Conservation (phyloP, 495 filamentous ascomycete species). For the Aspergillus haitiensis region DNA sequence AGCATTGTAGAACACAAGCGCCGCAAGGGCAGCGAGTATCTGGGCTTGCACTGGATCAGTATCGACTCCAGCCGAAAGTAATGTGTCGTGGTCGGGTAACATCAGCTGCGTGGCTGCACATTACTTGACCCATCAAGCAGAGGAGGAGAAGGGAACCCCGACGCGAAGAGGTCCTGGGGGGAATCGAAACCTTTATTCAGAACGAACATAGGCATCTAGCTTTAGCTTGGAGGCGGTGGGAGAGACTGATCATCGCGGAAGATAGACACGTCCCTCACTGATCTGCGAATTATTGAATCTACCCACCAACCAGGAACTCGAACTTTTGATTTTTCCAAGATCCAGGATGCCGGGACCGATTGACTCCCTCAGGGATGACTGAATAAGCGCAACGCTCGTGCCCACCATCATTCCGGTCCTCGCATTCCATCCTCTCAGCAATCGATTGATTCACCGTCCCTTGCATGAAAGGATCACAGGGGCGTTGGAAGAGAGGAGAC, state of each 20-base stretch:
- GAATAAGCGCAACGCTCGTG: neutral
- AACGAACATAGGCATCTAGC: neutral
- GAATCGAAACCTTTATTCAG: neutral
- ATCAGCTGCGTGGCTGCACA: constrained; percentile 2
- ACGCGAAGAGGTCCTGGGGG: neutral
- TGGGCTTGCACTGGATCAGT: constrained; percentile 17
- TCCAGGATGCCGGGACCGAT: neutral
- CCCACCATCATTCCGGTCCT: neutral
- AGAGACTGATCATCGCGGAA: neutral
- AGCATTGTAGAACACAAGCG: constrained; percentile 50
- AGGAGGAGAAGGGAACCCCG: neutral
- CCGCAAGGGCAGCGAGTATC: constrained; percentile 37
- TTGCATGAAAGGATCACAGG: neutral
- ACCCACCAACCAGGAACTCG: neutral
- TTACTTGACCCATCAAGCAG: neutral
- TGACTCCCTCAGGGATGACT: neutral
- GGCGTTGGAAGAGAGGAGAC: neutral
- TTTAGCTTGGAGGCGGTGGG: neutral
- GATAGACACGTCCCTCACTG: neutral
- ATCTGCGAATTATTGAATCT: neutral
- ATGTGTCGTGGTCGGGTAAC: constrained; percentile 1
- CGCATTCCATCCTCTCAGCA: too few relatives aligned
- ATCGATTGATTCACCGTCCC: neutral
- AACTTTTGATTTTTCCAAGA: neutral
- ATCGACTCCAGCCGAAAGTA: constrained; percentile 6